Base-by-base conservation (phyloP, 106 monocot species). In the Phalaenopsis aphrodite region DNA sequence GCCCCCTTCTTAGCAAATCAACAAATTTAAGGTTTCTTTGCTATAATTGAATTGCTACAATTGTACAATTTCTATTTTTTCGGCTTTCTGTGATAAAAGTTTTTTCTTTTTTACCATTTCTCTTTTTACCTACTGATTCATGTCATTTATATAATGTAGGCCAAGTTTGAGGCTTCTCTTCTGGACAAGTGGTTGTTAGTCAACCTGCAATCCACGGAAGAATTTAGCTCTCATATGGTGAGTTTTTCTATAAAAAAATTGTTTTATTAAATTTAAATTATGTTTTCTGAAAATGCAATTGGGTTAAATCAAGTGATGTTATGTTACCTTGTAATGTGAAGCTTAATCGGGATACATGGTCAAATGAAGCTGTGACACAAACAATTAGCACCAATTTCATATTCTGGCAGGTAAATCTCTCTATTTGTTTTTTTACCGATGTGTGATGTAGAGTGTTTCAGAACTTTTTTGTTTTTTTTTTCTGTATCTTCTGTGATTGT, bases 151-250 rank as follows among this genome's bases (percentile, higher is more conserved):
- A 17, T 78, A 77, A 7, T 81, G 49, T 43, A 96, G 96, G 96
- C 90, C 42, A 96, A 96, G 80, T 21, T 92, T 36, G 96, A 93
- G 57, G 91, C 96, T 75, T 84, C 96, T 77, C 55, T 82, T 81
- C 81, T 86, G 83, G 91, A 89, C 77, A 96, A 96, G 74, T 96
- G 96, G 96, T 83, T 96, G 23, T 78, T 96, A 72, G 82, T 96
- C 79, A 96, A 96, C 65, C 78, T 96, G 83, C 96, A 96, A 75
- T 96, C 96, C 9, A 87, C 90, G 36, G 89, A 92, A 78, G 96
- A 96, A 73, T 96, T 96, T 78, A 88, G 86, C 77, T 96, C 96
- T 65, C 96, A 96, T 85, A 96, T 96, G 93, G 96, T 94, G 89
- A 72, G 11, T 55, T 46, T 76, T 42, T 73, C 39, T 43, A 41